phyloP scores from a whole-genome alignment of 495 filamentous ascomycete species.

The Aspergillus incahuasiensis region DNA sequence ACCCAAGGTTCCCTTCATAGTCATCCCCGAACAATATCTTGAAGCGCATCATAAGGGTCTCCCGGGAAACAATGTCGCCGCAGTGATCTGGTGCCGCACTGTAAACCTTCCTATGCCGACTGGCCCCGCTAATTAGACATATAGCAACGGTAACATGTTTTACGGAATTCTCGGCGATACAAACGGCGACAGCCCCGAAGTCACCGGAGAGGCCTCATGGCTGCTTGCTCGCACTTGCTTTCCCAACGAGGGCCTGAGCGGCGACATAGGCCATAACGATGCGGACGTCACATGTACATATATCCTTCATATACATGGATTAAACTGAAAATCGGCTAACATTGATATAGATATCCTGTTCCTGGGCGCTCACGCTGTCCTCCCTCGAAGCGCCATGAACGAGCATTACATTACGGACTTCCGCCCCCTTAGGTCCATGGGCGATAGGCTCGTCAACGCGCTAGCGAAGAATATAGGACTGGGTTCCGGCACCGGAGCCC shows the following conservation, averaged over 20 bases:
- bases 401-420: conserved; percentile 37
- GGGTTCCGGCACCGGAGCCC: neutral
- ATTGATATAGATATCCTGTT: conserved; percentile 30
- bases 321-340: neutral
- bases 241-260: conserved; percentile 30
- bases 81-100: conserved; percentile 32
- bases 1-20: conserved; percentile 31
- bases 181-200: conserved; percentile 30
- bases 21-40: conserved; percentile 32
- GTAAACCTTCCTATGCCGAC: neutral
- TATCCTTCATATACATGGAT: neutral
- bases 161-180: conserved; percentile 38
- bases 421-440: conserved; percentile 28
- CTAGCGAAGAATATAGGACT: conserved; percentile 32
- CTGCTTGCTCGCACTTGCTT: conserved; percentile 38
- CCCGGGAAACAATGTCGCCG: conserved; percentile 34
- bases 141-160: conserved; percentile 34
- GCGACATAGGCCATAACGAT: conserved; percentile 25
- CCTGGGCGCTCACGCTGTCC: conserved; percentile 26
- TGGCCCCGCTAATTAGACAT: neutral
- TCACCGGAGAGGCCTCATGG: conserved; percentile 40
- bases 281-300: conserved; percentile 34
- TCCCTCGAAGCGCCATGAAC: conserved; percentile 27
- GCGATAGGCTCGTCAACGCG: conserved; percentile 24
- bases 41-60: conserved; percentile 20